These are phyloP conservation scores for Epichloe uncinata DNA, from an alignment of 2,329 filamentous ascomycete species.

Conservation along the genomic window DNA sequence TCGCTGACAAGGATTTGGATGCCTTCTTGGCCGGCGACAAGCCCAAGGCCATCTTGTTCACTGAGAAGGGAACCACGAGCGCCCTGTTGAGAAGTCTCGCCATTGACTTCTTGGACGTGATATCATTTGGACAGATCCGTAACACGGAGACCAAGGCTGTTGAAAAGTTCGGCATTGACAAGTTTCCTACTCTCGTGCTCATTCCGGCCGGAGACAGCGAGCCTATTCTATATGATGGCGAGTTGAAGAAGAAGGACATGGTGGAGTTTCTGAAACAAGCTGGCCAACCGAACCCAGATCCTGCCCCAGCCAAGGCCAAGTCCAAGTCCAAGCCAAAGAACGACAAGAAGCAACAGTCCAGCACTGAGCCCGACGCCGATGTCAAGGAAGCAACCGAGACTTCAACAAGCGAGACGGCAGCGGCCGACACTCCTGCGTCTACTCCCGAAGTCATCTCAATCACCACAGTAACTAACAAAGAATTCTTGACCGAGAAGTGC, in stretches of 20 bases:
- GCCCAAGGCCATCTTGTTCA: conserved; percentile 83
- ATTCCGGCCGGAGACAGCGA: conserved; percentile 59
- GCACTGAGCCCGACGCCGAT: conserved; percentile 19
- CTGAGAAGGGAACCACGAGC: conserved; percentile 80
- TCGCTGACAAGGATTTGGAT: conserved; percentile 69
- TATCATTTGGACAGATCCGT: conserved; percentile 71
- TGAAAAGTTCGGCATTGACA: conserved; percentile 59
- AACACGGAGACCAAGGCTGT: conserved; percentile 63
- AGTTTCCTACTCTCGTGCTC: conserved; percentile 71
- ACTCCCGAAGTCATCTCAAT: conserved; percentile 43
- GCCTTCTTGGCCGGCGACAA: conserved; percentile 59
- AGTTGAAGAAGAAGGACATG: conserved; percentile 74
- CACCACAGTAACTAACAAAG: conserved; percentile 46
- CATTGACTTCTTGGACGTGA: conserved; percentile 74
- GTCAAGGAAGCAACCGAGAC: conserved; percentile 27
- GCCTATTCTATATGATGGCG: conserved; percentile 61
- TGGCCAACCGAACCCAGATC: conserved; percentile 67
- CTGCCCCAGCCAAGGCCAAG: conserved; percentile 30
- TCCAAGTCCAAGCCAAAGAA: conserved; percentile 22
- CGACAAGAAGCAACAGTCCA: conserved; percentile 11
- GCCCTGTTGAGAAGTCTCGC: conserved; percentile 72
- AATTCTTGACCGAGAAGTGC: conserved; percentile 57
- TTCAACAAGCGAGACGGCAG: conserved; percentile 16
- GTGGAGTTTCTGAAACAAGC: conserved; percentile 70
- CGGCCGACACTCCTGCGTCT: conserved; percentile 8